These are phyloP conservation scores for Backusella circina DNA, from an alignment of 192 early-diverging fungal species.

Conservation along the genomic window DNA sequence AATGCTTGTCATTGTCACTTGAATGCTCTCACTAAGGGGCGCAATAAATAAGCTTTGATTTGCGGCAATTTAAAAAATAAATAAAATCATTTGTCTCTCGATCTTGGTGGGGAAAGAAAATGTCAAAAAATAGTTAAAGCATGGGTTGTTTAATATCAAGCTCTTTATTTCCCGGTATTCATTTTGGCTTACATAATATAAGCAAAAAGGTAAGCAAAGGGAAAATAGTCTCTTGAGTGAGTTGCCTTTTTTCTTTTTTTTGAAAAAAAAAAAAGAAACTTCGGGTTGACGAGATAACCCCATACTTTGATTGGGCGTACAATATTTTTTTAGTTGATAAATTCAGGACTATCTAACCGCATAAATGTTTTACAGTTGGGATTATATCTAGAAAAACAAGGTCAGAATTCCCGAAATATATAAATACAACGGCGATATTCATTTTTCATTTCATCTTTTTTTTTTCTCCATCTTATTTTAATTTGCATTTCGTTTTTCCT, in stretches of 20 bases:
- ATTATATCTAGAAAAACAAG: neutral
- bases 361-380: neutral
- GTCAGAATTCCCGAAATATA: neutral
- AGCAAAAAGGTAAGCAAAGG: neutral
- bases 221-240: neutral
- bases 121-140: neutral
- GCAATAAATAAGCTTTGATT: neutral
- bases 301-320: neutral
- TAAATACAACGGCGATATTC: neutral
- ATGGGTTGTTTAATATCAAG: neutral
- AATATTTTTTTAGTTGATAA: neutral
- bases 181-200: neutral
- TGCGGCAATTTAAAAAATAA: neutral
- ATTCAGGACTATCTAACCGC: neutral
- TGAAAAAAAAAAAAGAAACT: neutral
- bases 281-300: neutral
- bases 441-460: neutral
- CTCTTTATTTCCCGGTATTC: neutral
- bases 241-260: neutral
- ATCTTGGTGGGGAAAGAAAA: neutral
- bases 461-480: neutral
- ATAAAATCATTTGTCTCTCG: neutral
- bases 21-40: neutral
- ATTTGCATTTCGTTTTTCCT: neutral
- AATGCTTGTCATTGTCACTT: neutral